A percentile compares a stretch with the other conserved stretches of the same genome.
These are phyloP conservation scores for Orobanche coerulescens DNA, from an alignment of 257 asterid species.

Conservation along the genomic window DNA sequence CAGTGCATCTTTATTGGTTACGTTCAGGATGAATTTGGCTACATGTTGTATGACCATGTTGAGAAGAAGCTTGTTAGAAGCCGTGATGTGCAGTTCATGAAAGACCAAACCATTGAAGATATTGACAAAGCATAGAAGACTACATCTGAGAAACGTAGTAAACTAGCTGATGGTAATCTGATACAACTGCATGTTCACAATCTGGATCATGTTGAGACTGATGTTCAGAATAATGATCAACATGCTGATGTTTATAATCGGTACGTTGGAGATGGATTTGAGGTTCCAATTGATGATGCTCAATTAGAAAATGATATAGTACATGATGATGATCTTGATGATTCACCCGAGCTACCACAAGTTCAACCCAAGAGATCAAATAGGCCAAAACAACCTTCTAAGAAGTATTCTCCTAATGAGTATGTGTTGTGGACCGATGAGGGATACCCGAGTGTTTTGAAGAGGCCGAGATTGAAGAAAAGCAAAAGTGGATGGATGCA, in stretches of 20 bases:
- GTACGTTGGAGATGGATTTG: too few relatives aligned
- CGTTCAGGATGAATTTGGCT: background rate
- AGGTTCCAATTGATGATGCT: too few relatives aligned
- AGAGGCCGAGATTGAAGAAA: too few relatives aligned
- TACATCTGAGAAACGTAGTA: too few relatives aligned
- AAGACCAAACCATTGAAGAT: background rate
- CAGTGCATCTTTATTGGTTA: conserved; percentile 7
- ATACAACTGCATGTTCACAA: too few relatives aligned
- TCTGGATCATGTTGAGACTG: background rate
- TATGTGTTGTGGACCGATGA: background rate
- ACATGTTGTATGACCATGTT: background rate
- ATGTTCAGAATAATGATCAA: too few relatives aligned
- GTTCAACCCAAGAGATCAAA: background rate
- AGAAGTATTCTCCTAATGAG: background rate
- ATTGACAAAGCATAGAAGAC: background rate
- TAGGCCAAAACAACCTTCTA: background rate
- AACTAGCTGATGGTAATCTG: too few relatives aligned
- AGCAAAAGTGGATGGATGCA: background rate
- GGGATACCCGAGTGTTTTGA: background rate
- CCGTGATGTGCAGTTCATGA: background rate
- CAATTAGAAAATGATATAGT: too few relatives aligned
- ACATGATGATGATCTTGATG: too few relatives aligned
- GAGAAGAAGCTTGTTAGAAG: conserved; percentile 2
- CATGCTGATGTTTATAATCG: too few relatives aligned
- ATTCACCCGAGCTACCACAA: background rate